phyloP scores from a whole-genome alignment of 1,284 basidiomycete genomes.

The Cryptococcus neoformans region DNA sequence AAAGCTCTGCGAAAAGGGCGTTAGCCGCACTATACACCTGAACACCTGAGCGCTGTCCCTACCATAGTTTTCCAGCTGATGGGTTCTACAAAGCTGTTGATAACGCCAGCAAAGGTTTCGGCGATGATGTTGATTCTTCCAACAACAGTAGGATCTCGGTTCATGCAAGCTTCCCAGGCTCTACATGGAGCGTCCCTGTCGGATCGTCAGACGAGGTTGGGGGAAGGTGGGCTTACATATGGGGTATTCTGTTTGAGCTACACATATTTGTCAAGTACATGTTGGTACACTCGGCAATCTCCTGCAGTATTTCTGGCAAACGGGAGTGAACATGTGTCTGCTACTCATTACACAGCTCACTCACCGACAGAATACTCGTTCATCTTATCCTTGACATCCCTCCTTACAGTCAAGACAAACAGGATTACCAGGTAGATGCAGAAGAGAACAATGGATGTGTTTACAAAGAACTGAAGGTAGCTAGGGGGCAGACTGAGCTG shows the following conservation, averaged over 20 bases:
- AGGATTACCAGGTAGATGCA: constrained; percentile 81
- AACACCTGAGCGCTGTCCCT: constrained; percentile 36
- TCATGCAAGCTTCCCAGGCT: constrained; percentile 94
- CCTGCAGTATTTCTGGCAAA: constrained; percentile 74
- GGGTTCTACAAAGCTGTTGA: constrained; percentile 94
- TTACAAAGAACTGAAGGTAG: constrained; percentile 92
- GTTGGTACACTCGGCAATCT: constrained; percentile 77
- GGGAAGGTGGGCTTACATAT: constrained; percentile 55
- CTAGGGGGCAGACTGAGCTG: constrained; percentile 48
- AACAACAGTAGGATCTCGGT: constrained; percentile 82
- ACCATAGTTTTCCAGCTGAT: constrained; percentile 97
- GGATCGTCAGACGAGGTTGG: neutral
- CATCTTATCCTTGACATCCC: constrained; percentile 85
- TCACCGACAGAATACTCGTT: constrained; percentile 83
- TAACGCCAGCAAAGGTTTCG: constrained; percentile 91
- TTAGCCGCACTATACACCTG: neutral
- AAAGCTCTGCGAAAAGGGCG: constrained; percentile 59
- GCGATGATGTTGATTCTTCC: constrained; percentile 87
- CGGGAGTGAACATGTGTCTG: neutral
- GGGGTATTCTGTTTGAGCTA: constrained; percentile 64
- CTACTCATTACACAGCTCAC: constrained; percentile 13
- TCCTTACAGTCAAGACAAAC: constrained; percentile 83
- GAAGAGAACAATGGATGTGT: constrained; percentile 76
- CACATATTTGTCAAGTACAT: constrained; percentile 82
- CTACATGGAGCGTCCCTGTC: constrained; percentile 65